Evolutionary conservation across 78 protist species (phyloP).

Genomic region (Planoprotostelium fungivorum): DNA sequence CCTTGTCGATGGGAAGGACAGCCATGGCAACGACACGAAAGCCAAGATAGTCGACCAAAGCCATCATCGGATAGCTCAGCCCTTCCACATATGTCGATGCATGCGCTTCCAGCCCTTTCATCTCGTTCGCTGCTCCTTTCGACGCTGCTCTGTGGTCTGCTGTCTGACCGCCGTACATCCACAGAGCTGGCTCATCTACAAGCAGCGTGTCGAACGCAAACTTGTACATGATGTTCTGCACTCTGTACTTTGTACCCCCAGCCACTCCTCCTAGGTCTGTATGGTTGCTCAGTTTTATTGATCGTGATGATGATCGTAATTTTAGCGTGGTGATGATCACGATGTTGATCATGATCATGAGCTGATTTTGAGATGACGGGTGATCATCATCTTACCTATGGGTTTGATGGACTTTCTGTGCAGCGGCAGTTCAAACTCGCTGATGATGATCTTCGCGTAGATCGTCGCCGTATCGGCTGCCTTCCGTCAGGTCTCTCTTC

Average conservation of each 20-base stretch:
- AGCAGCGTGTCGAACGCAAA: background rate
- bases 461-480: conserved; percentile 49
- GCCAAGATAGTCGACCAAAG: conserved; percentile 44
- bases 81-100: conserved; percentile 23
- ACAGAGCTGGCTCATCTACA: background rate
- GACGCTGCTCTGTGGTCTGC: conserved; percentile 45
- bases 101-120: conserved; percentile 41
- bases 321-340: too few relatives aligned
- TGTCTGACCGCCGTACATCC: conserved; percentile 8
- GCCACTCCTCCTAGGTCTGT: background rate
- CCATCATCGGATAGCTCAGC: conserved; percentile 54
- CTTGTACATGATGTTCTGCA: background rate
- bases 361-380: too few relatives aligned
- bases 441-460: conserved; percentile 58
- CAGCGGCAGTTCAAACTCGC: conserved; percentile 47
- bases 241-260: background rate
- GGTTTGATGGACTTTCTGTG: conserved; percentile 65
- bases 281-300: conserved; percentile 42
- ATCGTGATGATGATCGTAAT: conserved; percentile 64
- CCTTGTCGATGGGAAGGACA: conserved; percentile 40
- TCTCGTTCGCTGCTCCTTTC: conserved; percentile 45
- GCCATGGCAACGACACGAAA: conserved; percentile 58
- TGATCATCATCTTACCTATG: background rate
- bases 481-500: background rate
- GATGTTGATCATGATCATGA: too few relatives aligned